Base-by-base conservation (phyloP, 1,284 basidiomycete genomes). In the Jaminaea rosea region DNA sequence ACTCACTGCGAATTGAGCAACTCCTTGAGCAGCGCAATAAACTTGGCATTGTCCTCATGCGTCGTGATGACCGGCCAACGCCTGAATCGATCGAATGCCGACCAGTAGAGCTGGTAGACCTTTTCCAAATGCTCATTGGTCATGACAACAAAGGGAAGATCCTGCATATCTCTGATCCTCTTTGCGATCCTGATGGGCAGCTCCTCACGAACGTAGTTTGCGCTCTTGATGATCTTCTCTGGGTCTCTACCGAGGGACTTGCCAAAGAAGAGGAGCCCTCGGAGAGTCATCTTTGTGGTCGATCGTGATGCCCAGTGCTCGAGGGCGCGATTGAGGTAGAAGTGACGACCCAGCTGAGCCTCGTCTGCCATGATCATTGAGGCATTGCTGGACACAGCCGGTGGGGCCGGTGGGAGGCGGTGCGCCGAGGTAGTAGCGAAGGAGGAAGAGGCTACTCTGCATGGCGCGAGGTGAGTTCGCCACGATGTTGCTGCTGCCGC, bases 131-230 rank as follows among this genome's bases (percentile, higher is more conserved):
- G 83, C 66, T 88, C 86, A 60, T 91, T 86, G 3, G 86, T 88
- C 49, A 91, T 88, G 8, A 90, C 88, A 24, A 88, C 82, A 69
- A 87, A 92, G 0, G 90, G 89, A 34, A 93, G 77, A 1, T 83
- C 78, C 76, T 93, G 89, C 62, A 93, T 78, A 67, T 93, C 89
- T 53, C 87, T 81, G 55, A 93, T 78, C 39, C 90, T 81, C 73
- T 92, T 89, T 3, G 88, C 86, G 69, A 93, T 86, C 44, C 89
- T 82, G 13, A 90, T 83, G 11, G 90, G 87, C 7, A 93, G 77
- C 69, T 93, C 90, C 11, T 85, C 85, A 44, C 88, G 82, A 28
- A 93, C 86, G 75, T 90, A 89, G 74, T 91, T 90, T 58, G 86
- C 88, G 57, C 84, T 86, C 26, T 62, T 70, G 21, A 69, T 55